Base-by-base conservation (phyloP, 345 rosid genomes). In the Citrus cavaleriei region DNA sequence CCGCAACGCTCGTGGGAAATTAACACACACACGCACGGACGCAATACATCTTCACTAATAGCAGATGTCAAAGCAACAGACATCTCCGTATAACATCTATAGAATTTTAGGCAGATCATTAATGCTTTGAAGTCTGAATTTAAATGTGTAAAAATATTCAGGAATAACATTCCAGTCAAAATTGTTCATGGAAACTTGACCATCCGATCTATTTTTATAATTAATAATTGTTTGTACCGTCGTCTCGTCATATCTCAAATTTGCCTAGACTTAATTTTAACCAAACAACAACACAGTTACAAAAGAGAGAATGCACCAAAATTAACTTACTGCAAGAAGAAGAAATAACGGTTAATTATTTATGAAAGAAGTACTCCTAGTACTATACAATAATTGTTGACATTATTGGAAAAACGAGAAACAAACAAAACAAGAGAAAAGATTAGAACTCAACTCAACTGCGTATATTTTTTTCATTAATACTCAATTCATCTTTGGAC, bases 51-150 rank as follows among this genome's bases (percentile, higher is more conserved):
- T 68, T 9, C 69, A 65, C 7, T 24, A 51, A 3, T 16, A 32
- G 2, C 30, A 37, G 32, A 24, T 63, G 76, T 73, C 78, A 77
- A 80, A 81, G 73, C 32, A 82, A 84, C 85, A 84, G 62, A 82
- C 87, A 80, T 86, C 82, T 81, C 80, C 46, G 57, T 62, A 21
- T 68, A 21, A 46, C 75, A 38, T 38, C 35, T 76, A 61, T 66
- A 55, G 58, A 65, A 34, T 51, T 66, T n/a, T n/a, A 34, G 19
- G 67, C 58, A 32, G 28, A 25, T 14, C 57, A 69, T 62, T 35
- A 75, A 75, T 34, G 79, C 66, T n/a, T 25, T 34, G 42, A 58
- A 74, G 19, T 57, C 27, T 59, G 25, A 82, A 60, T 34, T 24
- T 28, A 3, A 22, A 72, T 38, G 65, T 30, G 65, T 8, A 61